A percentile compares a stretch with the other conserved stretches of the same genome.
Conservation (phyloP, 306 rosid genomes). For the Trifolium pratense region DNA sequence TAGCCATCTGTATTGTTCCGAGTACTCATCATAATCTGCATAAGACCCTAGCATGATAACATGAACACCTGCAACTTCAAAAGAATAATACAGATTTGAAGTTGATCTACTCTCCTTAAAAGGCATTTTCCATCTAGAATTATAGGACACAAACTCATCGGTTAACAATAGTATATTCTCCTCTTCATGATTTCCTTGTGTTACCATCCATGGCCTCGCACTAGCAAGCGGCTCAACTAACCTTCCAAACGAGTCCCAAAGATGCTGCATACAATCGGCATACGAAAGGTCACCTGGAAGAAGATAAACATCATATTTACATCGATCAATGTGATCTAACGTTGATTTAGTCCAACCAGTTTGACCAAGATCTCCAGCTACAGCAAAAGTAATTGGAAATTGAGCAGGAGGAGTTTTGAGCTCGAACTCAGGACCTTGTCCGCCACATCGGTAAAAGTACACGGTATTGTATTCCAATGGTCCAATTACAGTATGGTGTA, state of each 20-base stretch:
- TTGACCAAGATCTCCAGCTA: constrained; percentile 95
- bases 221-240: constrained; percentile 95
- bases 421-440: constrained; percentile 74
- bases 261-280: constrained; percentile 80
- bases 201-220: constrained; percentile 97
- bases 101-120: constrained; percentile 83
- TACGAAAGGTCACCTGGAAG: constrained; percentile 97
- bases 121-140: constrained; percentile 98
- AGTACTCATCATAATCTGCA: constrained; percentile 67
- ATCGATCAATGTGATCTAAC: constrained; percentile 70
- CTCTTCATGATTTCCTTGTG: constrained; percentile 90
- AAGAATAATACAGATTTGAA: constrained; percentile 93
- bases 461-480: constrained; percentile 71
- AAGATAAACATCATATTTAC: constrained; percentile 81
- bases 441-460: constrained; percentile 84
- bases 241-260: constrained; percentile 87
- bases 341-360: constrained; percentile 96
- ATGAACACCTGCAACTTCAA: constrained; percentile 81
- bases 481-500: constrained; percentile 93
- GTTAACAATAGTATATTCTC: constrained; percentile 62
- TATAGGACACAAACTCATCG: constrained; percentile 76
- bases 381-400: constrained; percentile 80
- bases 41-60: constrained; percentile 90
- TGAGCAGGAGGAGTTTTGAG: constrained; percentile 85
- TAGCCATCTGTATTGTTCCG: constrained; percentile 87